These are phyloP conservation scores for Alternaria solani DNA, from an alignment of 2,329 filamentous ascomycete genomes.

Conservation along the genomic window DNA sequence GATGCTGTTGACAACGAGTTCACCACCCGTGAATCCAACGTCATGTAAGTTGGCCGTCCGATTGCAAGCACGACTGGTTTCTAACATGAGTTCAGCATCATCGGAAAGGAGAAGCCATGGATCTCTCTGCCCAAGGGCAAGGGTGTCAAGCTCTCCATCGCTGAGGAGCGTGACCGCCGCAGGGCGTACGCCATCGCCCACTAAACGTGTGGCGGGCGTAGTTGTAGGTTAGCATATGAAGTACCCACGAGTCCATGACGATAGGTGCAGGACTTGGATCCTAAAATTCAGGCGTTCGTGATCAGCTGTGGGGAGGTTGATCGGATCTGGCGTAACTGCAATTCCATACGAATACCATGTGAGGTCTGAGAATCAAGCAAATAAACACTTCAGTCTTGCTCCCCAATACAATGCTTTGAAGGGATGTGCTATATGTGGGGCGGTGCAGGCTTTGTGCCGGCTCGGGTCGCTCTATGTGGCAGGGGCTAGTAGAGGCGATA, in stretches of 20 bases:
- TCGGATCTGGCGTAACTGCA: slow-evolving; percentile 41
- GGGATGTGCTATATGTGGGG: slow-evolving; percentile 4
- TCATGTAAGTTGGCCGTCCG: slow-evolving; percentile 65
- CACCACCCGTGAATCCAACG: slow-evolving; percentile 98
- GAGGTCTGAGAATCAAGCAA: slow-evolving; percentile 25
- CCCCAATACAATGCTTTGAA: not conserved
- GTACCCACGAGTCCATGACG: slow-evolving; percentile 38
- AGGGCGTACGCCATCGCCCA: slow-evolving; percentile 72
- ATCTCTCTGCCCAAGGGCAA: slow-evolving; percentile 99
- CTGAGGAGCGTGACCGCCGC: slow-evolving; percentile 98
- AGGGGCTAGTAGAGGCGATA: not conserved
- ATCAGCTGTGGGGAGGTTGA: slow-evolving; percentile 44
- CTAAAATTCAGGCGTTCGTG: slow-evolving; percentile 47
- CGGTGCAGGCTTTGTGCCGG: not conserved
- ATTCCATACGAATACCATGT: slow-evolving; percentile 46
- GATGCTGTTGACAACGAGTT: slow-evolving; percentile 99
- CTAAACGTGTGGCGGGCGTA: slow-evolving; percentile 46
- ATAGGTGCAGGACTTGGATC: slow-evolving; percentile 38
- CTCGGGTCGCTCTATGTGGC: not conserved
- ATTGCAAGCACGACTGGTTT: not conserved
- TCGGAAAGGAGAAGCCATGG: slow-evolving; percentile 98
- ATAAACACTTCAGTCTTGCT: slow-evolving; percentile 27
- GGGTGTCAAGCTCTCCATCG: slow-evolving; percentile 97
- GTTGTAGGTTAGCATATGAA: slow-evolving; percentile 37
- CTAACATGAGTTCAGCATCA: slow-evolving; percentile 65